These are phyloP conservation scores for Quercus parvula DNA, from an alignment of 306 rosid species.

Conservation along the genomic window DNA sequence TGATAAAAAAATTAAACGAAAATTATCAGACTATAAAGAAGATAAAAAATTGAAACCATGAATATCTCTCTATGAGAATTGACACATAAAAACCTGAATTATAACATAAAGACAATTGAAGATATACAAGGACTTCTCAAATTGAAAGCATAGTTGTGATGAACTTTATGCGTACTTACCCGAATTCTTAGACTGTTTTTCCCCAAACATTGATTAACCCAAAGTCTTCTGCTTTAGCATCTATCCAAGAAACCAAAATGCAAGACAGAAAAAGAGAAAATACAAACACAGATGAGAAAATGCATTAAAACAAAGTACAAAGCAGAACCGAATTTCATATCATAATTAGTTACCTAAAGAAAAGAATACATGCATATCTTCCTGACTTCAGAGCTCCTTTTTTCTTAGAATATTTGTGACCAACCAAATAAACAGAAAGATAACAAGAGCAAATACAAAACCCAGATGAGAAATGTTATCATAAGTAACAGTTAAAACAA, in stretches of 20 bases:
- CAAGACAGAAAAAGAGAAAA: constrained; percentile 1
- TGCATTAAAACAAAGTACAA: background rate
- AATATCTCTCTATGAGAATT: background rate
- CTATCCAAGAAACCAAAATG: constrained; percentile 7
- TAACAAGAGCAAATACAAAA: background rate
- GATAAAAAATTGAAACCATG: background rate
- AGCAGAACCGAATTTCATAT: background rate
- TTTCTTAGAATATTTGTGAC: constrained; percentile 15
- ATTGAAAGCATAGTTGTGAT: background rate
- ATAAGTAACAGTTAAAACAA: background rate
- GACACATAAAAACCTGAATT: background rate
- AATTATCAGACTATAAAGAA: background rate
- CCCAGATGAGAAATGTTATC: background rate
- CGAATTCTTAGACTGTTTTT: constrained; percentile 2
- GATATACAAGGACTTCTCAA: background rate
- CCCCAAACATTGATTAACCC: background rate
- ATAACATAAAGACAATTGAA: background rate
- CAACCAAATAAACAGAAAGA: constrained; percentile 1
- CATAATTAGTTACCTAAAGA: background rate
- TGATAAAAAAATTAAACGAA: background rate
- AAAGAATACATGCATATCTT: background rate
- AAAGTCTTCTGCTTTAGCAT: background rate
- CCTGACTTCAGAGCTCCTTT: background rate
- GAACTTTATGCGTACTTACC: constrained; percentile 20
- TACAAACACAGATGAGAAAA: constrained; percentile 14